Conservation (phyloP, 345 rosid genomes). For the Moringa oleifera region DNA sequence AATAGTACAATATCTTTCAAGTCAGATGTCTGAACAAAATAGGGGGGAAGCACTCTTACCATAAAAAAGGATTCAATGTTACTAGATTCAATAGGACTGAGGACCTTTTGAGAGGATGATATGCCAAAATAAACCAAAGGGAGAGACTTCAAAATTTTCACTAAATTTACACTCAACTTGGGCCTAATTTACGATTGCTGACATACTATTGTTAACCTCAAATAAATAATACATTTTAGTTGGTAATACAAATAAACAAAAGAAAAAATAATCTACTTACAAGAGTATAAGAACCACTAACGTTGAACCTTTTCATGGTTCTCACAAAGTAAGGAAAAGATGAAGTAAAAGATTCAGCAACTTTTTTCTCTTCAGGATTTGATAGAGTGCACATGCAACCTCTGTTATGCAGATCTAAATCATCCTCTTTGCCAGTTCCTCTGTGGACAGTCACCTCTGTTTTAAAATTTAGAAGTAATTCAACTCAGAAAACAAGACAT, state of each 20-base stretch:
- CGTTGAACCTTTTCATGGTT: slow-evolving; percentile 55
- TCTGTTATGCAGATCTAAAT: slow-evolving; percentile 20
- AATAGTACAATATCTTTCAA: background rate
- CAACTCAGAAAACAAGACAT: background rate
- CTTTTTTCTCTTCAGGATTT: slow-evolving; percentile 47
- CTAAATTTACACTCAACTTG: background rate
- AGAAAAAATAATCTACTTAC: slow-evolving; percentile 25
- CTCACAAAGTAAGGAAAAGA: slow-evolving; percentile 54
- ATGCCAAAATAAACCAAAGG: background rate
- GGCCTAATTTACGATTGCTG: background rate
- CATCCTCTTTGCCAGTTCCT: slow-evolving; percentile 20
- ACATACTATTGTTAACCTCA: background rate
- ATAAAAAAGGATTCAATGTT: background rate
- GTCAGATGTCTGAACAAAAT: background rate
- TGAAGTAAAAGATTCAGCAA: slow-evolving; percentile 48
- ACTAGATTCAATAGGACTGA: background rate
- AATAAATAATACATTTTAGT: background rate
- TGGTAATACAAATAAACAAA: background rate
- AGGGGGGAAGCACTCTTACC: background rate
- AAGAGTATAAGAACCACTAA: slow-evolving; percentile 59
- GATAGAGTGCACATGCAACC: slow-evolving; percentile 23
- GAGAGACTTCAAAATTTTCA: background rate
- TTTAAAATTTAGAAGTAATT: slow-evolving; percentile 9
- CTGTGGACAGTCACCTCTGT: slow-evolving; percentile 16
- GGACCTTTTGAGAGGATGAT: background rate